Evolutionary conservation across 2,329 filamentous ascomycete genomes (phyloP), one percentile per base, ranked within the genome.

Genomic region (Periglandula ipomoeae): DNA sequence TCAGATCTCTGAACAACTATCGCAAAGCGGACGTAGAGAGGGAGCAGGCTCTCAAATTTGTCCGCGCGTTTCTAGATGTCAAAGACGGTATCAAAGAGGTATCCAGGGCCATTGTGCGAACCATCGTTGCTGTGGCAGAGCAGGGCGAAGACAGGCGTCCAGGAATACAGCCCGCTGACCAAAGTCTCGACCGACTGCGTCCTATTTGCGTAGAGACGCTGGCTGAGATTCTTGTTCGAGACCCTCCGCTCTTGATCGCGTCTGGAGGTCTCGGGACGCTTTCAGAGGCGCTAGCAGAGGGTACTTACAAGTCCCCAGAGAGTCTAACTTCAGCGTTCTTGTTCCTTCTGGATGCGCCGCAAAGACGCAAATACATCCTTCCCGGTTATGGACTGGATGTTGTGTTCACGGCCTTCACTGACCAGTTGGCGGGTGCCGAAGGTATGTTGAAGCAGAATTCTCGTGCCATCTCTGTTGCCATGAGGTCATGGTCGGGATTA

Each of bases 1-100:
- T 5, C 50, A 79, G 76, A 52, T 97, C 93, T 1, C 72, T 98
- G 30, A 89, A 94, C 55, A 97, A 97, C 63, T 93, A 97, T 64
- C 85, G 87, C 61, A 97, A 96, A 65, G 88, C 91, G n/a, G 90
- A 91, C 57, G 87, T 98, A 17, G 93, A 98, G 70, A 81, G 94
- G 47, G 93, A 98, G 65, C 93, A 98, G 67, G 93, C 93, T 11
- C 73, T 98, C 59, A 98, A 98, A 64, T 96, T 98, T 63, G 84
- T 97, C 23, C 82, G 93, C 51, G 88, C 90, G 9, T 98, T 98
- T 60, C 72, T 98, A 3, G 93, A 98, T 62, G 89, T 97, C 55
- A 96, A 96, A 62, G 88, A 89, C 53, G 93, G 93, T 10, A 84
- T 94, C 8, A 78, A 81, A 53, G 91, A 98, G 63, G 78, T 98